Evolutionary conservation across 2,329 filamentous ascomycete species (phyloP).

Genomic region (Domatiomyces globalis): DNA sequence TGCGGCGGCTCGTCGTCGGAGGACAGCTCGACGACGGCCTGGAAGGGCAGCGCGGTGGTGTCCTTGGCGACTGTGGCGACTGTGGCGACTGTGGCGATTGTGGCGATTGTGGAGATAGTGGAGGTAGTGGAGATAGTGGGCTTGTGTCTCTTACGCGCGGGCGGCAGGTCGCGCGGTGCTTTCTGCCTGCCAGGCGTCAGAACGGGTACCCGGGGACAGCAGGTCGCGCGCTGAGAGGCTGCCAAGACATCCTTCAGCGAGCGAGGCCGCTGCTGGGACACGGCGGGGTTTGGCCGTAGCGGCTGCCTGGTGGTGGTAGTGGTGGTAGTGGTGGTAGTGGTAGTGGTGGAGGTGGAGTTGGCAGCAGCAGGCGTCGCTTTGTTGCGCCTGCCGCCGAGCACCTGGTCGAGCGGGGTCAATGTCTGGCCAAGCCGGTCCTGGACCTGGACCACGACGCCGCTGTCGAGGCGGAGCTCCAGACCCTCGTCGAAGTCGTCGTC

Average conservation of each 20-base stretch:
- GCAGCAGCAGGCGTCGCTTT: constrained; percentile 30
- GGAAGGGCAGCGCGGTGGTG: neutral
- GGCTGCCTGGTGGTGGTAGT: constrained; percentile 18
- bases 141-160: constrained; percentile 17
- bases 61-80: constrained; percentile 5
- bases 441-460: constrained; percentile 65
- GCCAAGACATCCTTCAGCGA: constrained; percentile 52
- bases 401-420: constrained; percentile 62
- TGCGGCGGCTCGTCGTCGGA: neutral
- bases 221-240: constrained; percentile 48
- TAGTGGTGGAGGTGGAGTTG: constrained; percentile 25
- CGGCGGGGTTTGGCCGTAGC: constrained; percentile 11
- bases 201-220: constrained; percentile 42
- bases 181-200: constrained; percentile 54
- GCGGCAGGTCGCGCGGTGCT: constrained; percentile 10
- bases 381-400: constrained; percentile 35
- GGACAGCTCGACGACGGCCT: neutral
- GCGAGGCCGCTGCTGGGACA: constrained; percentile 38
- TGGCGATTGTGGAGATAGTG: constrained; percentile 22
- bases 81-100: constrained; percentile 21
- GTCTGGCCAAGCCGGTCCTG: constrained; percentile 57
- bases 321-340: constrained; percentile 24
- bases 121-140: too few relatives aligned
- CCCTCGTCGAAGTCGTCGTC: constrained; percentile 59
- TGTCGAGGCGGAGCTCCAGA: constrained; percentile 68